Evolutionary conservation across 441 rosid species (phyloP), one percentile per base, ranked within the genome.

Genomic region (Arabidopsis lyrata): DNA sequence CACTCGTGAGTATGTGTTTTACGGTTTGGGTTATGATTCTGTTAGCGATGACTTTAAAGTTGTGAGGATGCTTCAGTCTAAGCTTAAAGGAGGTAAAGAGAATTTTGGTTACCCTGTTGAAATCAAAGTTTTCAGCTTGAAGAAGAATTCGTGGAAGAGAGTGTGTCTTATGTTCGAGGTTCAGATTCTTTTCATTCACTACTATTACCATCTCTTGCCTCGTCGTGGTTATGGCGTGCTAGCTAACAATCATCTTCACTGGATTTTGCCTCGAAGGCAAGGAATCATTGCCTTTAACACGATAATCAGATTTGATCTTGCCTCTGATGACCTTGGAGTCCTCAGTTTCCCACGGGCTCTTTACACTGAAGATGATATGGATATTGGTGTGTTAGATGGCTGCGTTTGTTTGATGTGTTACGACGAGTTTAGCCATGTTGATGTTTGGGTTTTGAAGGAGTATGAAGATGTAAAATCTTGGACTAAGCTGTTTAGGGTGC

Each of bases 1-100:
- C 72, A 79, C 16, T 20, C 72, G 77, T 7, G 87, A 83, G 50
- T 87, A 75, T 54, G 82, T 85, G 34, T 76, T 85, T 58, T 86
- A 88, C 2, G 96, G 93, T 14, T 86, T 92, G 12, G 91, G 94
- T 10, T 82, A 74, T 48, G 90, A 86, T 71, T 73, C 80, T 0
- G 56, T 60, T 38, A 66, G 3, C 2, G 82, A 83, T n/a, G 91
- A 90, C 63, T 90, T 83, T 60, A 82, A 84, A 54, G 62, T 86
- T 11, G 53, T 84, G 42, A 83, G 92, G 66, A 81, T 83, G 76
- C 82, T 81, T 9, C 85, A 82, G 76, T 78, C 78, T 24, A 64
- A 77, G 22, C 71, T 66, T 9, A 85, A 84, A 56, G 83, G 83
- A 24, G 83, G 83, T 13, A 59, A 63, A 2, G 78, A 81, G 0